Conservation (phyloP, 257 asterid species). For the Cordia subcordata region DNA sequence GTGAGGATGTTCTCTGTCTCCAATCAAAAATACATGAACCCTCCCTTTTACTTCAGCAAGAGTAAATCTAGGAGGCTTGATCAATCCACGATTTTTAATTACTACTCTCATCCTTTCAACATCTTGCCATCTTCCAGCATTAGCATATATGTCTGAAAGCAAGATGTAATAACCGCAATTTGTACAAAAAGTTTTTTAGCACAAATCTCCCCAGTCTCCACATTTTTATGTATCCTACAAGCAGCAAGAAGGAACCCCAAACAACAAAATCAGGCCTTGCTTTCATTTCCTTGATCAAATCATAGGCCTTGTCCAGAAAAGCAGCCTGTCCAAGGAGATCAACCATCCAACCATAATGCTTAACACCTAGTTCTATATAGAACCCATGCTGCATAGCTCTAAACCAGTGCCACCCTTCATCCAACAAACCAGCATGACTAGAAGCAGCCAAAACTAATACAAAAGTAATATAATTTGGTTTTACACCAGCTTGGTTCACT, state of each 20-base stretch:
- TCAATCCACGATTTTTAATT: constrained; percentile 60
- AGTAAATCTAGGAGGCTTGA: constrained; percentile 85
- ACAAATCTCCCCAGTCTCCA: constrained; percentile 73
- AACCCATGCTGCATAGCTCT: constrained; percentile 70
- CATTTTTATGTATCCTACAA: constrained; percentile 79
- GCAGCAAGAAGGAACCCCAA: constrained; percentile 94
- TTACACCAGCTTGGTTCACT: constrained; percentile 59
- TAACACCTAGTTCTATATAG: constrained; percentile 54
- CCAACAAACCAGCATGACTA: constrained; percentile 85
- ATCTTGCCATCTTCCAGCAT: constrained; percentile 91
- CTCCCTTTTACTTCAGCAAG: constrained; percentile 69
- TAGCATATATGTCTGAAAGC: constrained; percentile 83
- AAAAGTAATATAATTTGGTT: constrained; percentile 76
- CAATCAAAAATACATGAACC: constrained; percentile 59
- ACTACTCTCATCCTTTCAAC: constrained; percentile 58
- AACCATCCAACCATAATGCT: constrained; percentile 94
- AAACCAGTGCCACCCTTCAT: constrained; percentile 96
- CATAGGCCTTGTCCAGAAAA: constrained; percentile 60
- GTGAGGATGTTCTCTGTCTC: constrained; percentile 71
- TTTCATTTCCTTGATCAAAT: constrained; percentile 68
- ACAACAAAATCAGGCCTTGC: constrained; percentile 67
- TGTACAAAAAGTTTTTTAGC: constrained; percentile 65
- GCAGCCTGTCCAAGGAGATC: constrained; percentile 98
- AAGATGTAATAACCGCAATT: constrained; percentile 77
- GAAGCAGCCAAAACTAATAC: constrained; percentile 90